Percentiles rank a stretch among this genome's conserved stretches.
Evolutionary conservation across 805 yeast species (phyloP).

Genomic region (Wickerhamiella lipophila): DNA sequence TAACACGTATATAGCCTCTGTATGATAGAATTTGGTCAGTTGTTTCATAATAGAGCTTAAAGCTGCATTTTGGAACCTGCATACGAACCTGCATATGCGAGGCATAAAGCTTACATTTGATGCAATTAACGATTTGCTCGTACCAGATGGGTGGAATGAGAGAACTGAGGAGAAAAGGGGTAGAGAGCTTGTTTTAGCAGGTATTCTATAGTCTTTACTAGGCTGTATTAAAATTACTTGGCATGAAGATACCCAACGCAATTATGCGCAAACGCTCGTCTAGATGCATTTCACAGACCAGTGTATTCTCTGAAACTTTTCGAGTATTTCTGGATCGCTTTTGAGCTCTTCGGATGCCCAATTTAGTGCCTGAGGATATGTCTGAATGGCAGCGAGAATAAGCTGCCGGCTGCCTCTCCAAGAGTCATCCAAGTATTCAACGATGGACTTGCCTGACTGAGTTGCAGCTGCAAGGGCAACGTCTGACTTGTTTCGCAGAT

Average conservation of each 20-base stretch:
- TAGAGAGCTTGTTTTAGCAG: too few relatives aligned
- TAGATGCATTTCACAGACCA: too few relatives aligned
- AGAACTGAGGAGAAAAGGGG: too few relatives aligned
- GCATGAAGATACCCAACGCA: too few relatives aligned
- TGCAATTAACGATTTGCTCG: background rate
- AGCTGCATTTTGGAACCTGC: background rate
- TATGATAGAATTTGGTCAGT: background rate
- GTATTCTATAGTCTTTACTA: too few relatives aligned
- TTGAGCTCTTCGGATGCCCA: background rate
- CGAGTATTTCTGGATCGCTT: background rate
- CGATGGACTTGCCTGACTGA: background rate
- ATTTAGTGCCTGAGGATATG: background rate
- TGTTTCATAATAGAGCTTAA: background rate
- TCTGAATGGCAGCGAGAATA: background rate
- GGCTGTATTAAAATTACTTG: too few relatives aligned
- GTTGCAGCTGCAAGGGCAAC: background rate
- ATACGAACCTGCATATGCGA: background rate
- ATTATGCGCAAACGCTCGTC: too few relatives aligned
- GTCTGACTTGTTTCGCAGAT: background rate
- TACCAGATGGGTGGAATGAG: too few relatives aligned
- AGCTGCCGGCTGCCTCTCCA: background rate
- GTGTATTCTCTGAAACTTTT: background rate
- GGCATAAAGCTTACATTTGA: background rate
- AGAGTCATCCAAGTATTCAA: background rate
- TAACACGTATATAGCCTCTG: background rate